Conservation (phyloP, 306 rosid species). For the Sophora flavescens region DNA sequence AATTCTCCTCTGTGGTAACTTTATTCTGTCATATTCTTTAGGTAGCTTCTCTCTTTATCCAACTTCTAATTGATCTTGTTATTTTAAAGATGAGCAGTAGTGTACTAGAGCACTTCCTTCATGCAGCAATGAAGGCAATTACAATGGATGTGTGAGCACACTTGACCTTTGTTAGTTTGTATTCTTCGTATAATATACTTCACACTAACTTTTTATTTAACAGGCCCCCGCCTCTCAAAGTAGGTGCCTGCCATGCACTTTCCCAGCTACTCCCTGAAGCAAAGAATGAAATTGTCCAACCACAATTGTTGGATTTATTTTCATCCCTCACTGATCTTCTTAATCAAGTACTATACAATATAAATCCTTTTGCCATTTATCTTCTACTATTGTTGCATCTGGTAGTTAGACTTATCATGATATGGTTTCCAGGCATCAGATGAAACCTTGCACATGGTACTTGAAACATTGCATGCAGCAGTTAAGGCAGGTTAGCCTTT, state of each 20-base stretch:
- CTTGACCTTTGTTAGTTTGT: conserved; percentile 36
- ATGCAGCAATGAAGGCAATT: conserved; percentile 79
- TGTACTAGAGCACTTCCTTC: conserved; percentile 71
- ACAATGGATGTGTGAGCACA: conserved; percentile 78
- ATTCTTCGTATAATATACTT: conserved; percentile 25
- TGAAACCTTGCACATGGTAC: conserved; percentile 90
- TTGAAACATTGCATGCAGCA: conserved; percentile 85
- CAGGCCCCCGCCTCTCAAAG: conserved; percentile 94
- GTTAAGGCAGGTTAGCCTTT: conserved; percentile 71
- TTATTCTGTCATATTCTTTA: conserved; percentile 22
- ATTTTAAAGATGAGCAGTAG: conserved; percentile 67
- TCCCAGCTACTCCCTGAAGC: conserved; percentile 85
- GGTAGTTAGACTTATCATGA: conserved; percentile 34
- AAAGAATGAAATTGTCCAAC: conserved; percentile 67
- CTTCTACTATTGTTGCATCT: conserved; percentile 41
- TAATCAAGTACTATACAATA: conserved; percentile 62
- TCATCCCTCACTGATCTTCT: conserved; percentile 87
- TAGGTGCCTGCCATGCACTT: conserved; percentile 95
- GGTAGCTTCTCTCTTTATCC: conserved; percentile 8
- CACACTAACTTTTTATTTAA: conserved; percentile 41
- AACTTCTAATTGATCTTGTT: conserved; percentile 39
- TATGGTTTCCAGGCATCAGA: conserved; percentile 82
- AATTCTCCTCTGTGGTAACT: conserved; percentile 87
- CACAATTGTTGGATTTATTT: conserved; percentile 76
- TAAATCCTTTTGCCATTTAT: conserved; percentile 35